Percentiles rank a stretch among this genome's conserved stretches.
These are phyloP conservation scores for Lophium mytilinum DNA, from an alignment of 495 filamentous ascomycete genomes.

Conservation along the genomic window DNA sequence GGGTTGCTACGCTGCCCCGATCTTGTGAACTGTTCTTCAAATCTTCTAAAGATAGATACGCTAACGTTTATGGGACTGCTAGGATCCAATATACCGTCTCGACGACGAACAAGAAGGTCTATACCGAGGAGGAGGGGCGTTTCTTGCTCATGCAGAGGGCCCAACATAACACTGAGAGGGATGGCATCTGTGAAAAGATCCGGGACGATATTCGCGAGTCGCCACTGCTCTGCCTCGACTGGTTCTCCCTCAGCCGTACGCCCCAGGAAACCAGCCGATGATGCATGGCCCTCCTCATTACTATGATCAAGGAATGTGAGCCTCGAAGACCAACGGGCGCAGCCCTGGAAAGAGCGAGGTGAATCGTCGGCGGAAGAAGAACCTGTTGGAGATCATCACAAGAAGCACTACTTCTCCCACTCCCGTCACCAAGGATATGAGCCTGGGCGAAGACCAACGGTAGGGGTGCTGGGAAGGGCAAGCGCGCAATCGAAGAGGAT, in stretches of 20 bases:
- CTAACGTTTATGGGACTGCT: too few relatives aligned
- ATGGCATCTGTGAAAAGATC: constrained; percentile 34
- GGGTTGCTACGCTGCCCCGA: too few relatives aligned
- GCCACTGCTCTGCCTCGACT: constrained; percentile 93
- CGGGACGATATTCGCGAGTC: constrained; percentile 68
- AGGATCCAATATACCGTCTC: constrained; percentile 96
- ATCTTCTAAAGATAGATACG: too few relatives aligned
- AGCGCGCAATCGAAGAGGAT: constrained; percentile 62
- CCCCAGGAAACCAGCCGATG: constrained; percentile 83
- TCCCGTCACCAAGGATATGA: too few relatives aligned
- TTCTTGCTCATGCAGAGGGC: constrained; percentile 91
- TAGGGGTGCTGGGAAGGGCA: constrained; percentile 33
- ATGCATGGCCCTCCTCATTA: constrained; percentile 88
- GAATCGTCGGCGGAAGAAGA: constrained; percentile 59
- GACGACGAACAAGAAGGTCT: constrained; percentile 99
- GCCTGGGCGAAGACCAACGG: too few relatives aligned
- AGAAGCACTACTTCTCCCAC: too few relatives aligned
- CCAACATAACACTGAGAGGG: constrained; percentile 61
- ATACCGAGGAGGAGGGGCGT: constrained; percentile 95
- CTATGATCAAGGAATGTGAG: constrained; percentile 89
- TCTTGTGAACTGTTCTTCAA: too few relatives aligned
- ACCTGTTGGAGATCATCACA: too few relatives aligned
- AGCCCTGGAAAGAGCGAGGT: constrained; percentile 46
- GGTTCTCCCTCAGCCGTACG: constrained; percentile 94
- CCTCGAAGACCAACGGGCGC: constrained; percentile 43